A percentile compares a stretch with the other conserved stretches of the same genome.
Conservation (phyloP, 768 basidiomycete species). For the Nevesoporus exiguus region DNA sequence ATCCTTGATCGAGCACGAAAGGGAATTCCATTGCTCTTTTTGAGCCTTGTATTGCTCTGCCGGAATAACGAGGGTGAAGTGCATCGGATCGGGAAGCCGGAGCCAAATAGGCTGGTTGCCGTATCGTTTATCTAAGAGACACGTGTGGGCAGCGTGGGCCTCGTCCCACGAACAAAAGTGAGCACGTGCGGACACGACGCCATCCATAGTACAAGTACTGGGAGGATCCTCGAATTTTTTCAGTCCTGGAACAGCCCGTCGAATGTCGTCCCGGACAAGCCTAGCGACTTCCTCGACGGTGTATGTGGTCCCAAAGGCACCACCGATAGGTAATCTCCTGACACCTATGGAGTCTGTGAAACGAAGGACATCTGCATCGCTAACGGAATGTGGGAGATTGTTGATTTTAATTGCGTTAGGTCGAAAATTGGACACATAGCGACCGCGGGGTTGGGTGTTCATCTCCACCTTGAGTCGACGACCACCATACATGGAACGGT, state of each 20-base stretch:
- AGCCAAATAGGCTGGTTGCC: slow-evolving; percentile 37
- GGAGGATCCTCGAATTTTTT: slow-evolving; percentile 27
- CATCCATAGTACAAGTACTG: too few relatives aligned
- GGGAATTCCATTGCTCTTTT: slow-evolving; percentile 44
- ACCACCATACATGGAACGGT: too few relatives aligned
- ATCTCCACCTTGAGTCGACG: too few relatives aligned
- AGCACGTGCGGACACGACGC: too few relatives aligned
- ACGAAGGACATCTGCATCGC: slow-evolving; percentile 22
- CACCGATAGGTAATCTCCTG: slow-evolving; percentile 24
- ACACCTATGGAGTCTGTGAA: slow-evolving; percentile 31
- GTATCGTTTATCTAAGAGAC: slow-evolving; percentile 34
- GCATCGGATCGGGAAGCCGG: slow-evolving; percentile 46
- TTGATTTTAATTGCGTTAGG: slow-evolving; percentile 41
- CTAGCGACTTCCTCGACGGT: too few relatives aligned
- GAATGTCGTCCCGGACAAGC: slow-evolving; percentile 26
- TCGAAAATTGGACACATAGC: slow-evolving; percentile 22
- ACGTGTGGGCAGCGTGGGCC: too few relatives aligned
- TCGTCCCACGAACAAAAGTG: too few relatives aligned
- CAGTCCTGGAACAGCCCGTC: slow-evolving; percentile 14
- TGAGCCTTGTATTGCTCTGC: slow-evolving; percentile 50
- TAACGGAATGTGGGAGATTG: slow-evolving; percentile 35
- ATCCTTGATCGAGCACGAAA: slow-evolving; percentile 36
- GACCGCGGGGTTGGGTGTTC: too few relatives aligned
- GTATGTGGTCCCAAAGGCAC: slow-evolving; percentile 3
- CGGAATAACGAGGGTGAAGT: slow-evolving; percentile 49